Evolutionary conservation across 805 yeast genomes (phyloP), one percentile per base, ranked within the genome.

Genomic region (Ogataea polymorpha): DNA sequence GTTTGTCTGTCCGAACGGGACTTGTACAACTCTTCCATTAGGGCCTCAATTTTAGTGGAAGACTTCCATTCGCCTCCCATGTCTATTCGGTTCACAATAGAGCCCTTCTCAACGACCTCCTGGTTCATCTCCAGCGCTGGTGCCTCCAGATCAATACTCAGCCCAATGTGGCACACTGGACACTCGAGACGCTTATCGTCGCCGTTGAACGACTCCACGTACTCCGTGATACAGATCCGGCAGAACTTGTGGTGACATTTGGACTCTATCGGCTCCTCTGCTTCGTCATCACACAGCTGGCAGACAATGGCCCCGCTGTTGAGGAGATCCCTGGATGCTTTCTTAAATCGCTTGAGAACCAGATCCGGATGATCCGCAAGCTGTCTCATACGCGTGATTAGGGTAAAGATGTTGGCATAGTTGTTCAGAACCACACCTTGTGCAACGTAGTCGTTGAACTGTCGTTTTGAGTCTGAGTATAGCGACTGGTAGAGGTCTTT

Each of bases 361-460:
- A 93, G 69, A 65, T 93, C 99, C 0, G 99, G 99, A 63, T 93
- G 99, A 61, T 93, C 99, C 0, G 99, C 98, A 53, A 93, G 70
- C 64, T 93, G 99, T 55, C 99, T 78, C 99, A 93, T 95, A 54
- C 99, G 72, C 0, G 99, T 93, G 55, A 93, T 90, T 42, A 93
- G 72, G 0, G 98, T 90, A 67, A 93, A 93, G 56, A 93, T 93
- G 56, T 93, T 93, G 33, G 99, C 99, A 66, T 93, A 93, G 62
- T 93, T 93, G 65, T 93, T 93, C 44, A 93, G 70, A 17, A 93
- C 97, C 29, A 93, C 96, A 64, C 99, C 99, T 58, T 87, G 91
- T 16, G 95, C 93, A 28, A 93, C 98, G 59, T 80, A 93, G 32
- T 89, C 93, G 55, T 86, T 87, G 69, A 88, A 93, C 54, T 84